A percentile compares a stretch with the other conserved stretches of the same genome.
These are phyloP conservation scores for Colletotrichum liaoningense DNA, from an alignment of 2,329 filamentous ascomycete genomes.

Conservation along the genomic window DNA sequence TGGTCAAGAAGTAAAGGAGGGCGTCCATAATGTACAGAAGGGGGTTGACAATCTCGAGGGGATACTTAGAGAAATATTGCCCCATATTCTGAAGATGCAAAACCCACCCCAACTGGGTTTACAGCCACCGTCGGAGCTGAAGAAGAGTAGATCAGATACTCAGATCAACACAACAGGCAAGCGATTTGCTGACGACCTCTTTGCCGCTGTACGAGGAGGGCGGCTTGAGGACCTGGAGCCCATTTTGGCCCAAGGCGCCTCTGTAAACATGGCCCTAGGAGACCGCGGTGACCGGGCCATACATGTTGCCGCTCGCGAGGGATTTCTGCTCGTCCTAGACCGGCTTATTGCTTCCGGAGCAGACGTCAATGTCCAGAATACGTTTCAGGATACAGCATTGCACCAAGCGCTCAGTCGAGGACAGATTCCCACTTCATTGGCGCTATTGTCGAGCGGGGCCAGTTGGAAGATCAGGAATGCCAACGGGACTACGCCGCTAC, in stretches of 20 bases:
- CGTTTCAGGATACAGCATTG: neutral
- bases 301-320: conserved; percentile 6
- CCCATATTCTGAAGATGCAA: neutral
- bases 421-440: conserved; percentile 13
- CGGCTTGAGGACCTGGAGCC: neutral
- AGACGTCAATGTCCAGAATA: conserved; percentile 5
- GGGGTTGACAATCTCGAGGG: neutral
- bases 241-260: neutral
- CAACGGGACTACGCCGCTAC: conserved; percentile 10
- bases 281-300: conserved; percentile 8
- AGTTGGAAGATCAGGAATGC: neutral
- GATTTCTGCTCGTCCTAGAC: conserved; percentile 1
- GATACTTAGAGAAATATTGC: neutral
- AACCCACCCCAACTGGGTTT: neutral
- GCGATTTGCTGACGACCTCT: neutral
- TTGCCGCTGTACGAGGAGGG: neutral
- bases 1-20: neutral
- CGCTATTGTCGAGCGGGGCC: conserved; percentile 9
- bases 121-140: conserved; percentile 2
- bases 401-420: neutral
- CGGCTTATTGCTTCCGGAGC: conserved; percentile 17
- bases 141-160: conserved; percentile 13
- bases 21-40: neutral
- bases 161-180: conserved; percentile 8
- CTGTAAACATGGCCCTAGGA: neutral